Percentiles rank a stretch among this genome's conserved stretches.
Evolutionary conservation across 352 stramenopile genomes (phyloP).

Genomic region (Pythium pyrilobum): DNA sequence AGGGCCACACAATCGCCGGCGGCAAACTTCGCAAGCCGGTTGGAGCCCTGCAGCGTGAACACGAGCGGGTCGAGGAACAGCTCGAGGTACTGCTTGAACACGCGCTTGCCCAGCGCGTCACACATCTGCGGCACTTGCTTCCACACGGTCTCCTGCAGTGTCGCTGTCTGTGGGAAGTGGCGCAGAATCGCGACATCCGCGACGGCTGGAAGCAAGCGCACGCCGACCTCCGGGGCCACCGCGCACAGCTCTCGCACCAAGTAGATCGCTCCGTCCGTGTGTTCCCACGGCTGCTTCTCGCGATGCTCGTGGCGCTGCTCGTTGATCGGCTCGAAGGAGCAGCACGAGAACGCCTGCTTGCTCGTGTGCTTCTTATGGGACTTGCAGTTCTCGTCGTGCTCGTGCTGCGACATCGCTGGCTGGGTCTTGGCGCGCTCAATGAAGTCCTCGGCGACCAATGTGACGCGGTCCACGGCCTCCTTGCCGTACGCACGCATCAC

Average conservation of each 20-base stretch:
- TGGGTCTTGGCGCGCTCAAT: conserved; percentile 88
- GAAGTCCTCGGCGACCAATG: conserved; percentile 55
- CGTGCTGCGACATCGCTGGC: conserved; percentile 88
- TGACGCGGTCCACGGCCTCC: conserved; percentile 75
- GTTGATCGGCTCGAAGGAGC: conserved; percentile 92
- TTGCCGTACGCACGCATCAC: conserved; percentile 89
- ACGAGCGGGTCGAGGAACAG: conserved; percentile 81
- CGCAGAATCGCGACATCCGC: conserved; percentile 72
- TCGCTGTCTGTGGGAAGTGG: conserved; percentile 67
- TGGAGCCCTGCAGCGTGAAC: conserved; percentile 70
- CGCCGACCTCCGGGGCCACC: conserved; percentile 45
- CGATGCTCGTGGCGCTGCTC: conserved; percentile 83
- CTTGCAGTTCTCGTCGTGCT: conserved; percentile 90
- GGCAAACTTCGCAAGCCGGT: conserved; percentile 64
- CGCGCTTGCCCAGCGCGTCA: conserved; percentile 67
- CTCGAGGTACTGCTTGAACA: conserved; percentile 82
- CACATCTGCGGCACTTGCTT: conserved; percentile 78
- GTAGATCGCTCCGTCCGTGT: conserved; percentile 95
- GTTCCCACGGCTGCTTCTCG: conserved; percentile 91
- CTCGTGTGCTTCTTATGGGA: conserved; percentile 89
- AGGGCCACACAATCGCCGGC: conserved; percentile 69
- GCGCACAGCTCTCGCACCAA: conserved; percentile 90
- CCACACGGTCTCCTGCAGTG: conserved; percentile 81
- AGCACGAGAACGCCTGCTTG: conserved; percentile 94
- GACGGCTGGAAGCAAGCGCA: conserved; percentile 47